Evolutionary conservation across 257 asterid genomes (phyloP).

Genomic region (Ocimum tenuiflorum): DNA sequence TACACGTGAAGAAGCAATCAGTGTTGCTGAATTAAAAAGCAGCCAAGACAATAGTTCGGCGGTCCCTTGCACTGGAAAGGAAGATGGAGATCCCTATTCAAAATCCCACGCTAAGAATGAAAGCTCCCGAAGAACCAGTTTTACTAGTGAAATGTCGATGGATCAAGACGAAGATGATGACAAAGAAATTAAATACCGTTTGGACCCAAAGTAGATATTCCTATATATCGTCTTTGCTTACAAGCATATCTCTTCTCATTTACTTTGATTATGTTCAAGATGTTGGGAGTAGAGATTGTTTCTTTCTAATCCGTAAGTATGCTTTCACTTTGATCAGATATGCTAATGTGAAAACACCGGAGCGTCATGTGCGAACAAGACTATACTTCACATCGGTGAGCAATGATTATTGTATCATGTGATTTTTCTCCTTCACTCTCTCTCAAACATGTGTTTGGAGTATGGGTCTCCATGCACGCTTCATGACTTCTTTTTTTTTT

Average conservation of each 20-base stretch:
- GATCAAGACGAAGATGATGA: conserved; percentile 95
- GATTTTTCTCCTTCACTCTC: background rate
- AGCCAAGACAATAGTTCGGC: conserved; percentile 48
- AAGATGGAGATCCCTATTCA: conserved; percentile 47
- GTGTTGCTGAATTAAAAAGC: conserved; percentile 82
- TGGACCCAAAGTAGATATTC: conserved; percentile 75
- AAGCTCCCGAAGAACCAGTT: conserved; percentile 70
- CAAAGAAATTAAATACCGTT: conserved; percentile 88
- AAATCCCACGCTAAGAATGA: conserved; percentile 49
- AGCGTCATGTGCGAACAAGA: conserved; percentile 94
- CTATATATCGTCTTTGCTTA: background rate
- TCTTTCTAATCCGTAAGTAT: conserved; percentile 4
- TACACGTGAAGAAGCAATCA: conserved; percentile 92
- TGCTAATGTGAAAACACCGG: conserved; percentile 95
- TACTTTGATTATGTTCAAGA: background rate
- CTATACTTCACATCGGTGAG: conserved; percentile 97
- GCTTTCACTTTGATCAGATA: conserved; percentile 42
- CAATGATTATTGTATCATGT: background rate
- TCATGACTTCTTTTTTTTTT: background rate
- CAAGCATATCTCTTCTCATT: conserved; percentile 6
- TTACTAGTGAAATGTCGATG: conserved; percentile 73
- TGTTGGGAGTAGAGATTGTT: background rate
- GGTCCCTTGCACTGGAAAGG: conserved; percentile 36
- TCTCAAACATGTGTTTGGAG: background rate
- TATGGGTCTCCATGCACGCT: background rate